Conservation (phyloP, 2,329 filamentous ascomycete genomes). For the Fusarium tjaetaba region DNA sequence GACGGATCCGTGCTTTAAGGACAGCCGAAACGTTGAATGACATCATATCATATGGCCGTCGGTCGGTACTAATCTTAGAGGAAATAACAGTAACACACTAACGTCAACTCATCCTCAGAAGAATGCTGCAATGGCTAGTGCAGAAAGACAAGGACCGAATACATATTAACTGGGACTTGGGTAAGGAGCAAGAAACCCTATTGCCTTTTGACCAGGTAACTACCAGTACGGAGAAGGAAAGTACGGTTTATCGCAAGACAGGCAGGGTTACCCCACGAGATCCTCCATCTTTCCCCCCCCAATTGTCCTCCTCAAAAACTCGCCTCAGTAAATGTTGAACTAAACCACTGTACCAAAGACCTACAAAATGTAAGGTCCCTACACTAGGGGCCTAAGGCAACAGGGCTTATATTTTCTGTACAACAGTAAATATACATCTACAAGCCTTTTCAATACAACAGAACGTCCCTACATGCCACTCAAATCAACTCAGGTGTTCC, state of each 20-base stretch:
- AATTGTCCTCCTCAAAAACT: not conserved
- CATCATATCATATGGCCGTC: not conserved
- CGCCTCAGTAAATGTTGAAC: not conserved
- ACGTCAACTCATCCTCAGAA: not conserved
- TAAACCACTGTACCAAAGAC: no score
- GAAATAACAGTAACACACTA: no score
- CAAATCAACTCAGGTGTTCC: not conserved
- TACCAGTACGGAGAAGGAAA: not conserved
- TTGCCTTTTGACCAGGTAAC: not conserved
- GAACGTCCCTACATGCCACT: not conserved
- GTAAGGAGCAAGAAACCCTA: not conserved
- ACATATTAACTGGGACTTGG: not conserved
- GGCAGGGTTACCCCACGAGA: constrained; percentile 35
- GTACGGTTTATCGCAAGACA: not conserved
- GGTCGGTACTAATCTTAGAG: not conserved
- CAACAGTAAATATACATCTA: not conserved
- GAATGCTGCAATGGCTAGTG: not conserved
- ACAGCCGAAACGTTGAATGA: constrained; percentile 4
- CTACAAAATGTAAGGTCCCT: no score
- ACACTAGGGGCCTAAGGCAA: no score
- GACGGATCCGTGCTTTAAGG: not conserved
- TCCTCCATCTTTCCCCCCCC: constrained; percentile 16
- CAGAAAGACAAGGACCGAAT: not conserved
- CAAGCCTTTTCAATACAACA: not conserved
- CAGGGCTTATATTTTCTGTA: no score